These are phyloP conservation scores for Fusarium bulbicola DNA, from an alignment of 2,329 filamentous ascomycete species.

Conservation along the genomic window DNA sequence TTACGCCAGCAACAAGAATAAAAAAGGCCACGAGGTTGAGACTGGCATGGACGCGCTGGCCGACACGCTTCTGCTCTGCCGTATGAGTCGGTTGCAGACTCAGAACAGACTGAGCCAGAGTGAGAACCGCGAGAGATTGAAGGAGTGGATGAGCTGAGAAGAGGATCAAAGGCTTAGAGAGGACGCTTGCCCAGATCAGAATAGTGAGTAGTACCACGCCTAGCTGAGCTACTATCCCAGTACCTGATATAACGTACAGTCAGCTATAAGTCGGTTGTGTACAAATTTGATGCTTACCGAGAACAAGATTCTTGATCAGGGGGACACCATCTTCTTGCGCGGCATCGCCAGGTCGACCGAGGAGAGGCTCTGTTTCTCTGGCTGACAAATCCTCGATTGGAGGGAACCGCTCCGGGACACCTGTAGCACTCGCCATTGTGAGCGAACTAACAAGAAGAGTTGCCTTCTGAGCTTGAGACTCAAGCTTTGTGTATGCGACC, in stretches of 20 bases:
- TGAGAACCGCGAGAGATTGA: constrained; percentile 72
- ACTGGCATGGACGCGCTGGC: constrained; percentile 70
- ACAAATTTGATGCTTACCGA: constrained; percentile 63
- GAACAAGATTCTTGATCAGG: constrained; percentile 75
- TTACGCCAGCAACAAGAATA: constrained; percentile 70
- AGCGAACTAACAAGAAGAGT: not conserved
- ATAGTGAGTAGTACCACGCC: constrained; percentile 79
- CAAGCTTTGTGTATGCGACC: not conserved
- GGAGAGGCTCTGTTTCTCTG: constrained; percentile 55
- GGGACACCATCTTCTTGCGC: constrained; percentile 72
- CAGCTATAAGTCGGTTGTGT: not conserved
- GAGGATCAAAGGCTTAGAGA: constrained; percentile 75
- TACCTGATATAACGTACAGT: constrained; percentile 64
- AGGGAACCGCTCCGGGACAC: constrained; percentile 64
- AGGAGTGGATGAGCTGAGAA: constrained; percentile 90
- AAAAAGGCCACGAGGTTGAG: constrained; percentile 74
- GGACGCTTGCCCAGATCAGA: constrained; percentile 81
- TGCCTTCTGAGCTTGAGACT: not conserved
- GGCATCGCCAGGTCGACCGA: constrained; percentile 73
- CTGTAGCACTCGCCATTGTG: constrained; percentile 74
- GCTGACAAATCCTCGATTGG: constrained; percentile 40
- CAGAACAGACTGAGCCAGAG: constrained; percentile 82
- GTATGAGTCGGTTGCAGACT: constrained; percentile 89
- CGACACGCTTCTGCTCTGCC: constrained; percentile 73
- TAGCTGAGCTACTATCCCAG: constrained; percentile 80